Conservation (phyloP, 805 yeast species). For the Pichia scutulata region DNA sequence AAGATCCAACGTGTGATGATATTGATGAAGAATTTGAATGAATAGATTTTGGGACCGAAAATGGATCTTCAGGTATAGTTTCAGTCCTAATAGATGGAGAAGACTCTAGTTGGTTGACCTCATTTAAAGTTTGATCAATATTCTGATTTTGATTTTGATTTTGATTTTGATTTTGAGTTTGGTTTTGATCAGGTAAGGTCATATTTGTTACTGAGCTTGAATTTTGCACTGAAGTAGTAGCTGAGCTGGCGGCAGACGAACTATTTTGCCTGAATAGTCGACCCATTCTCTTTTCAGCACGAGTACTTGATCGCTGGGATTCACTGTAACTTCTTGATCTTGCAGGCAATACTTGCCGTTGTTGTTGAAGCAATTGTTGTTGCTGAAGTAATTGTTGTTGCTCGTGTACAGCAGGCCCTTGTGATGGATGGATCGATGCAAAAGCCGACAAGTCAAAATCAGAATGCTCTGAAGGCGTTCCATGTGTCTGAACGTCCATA, state of each 20-base stretch:
- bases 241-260: conserved; percentile 6
- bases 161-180: no score
- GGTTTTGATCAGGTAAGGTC: background rate
- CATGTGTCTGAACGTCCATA: background rate
- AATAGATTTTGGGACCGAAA: background rate
- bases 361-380: background rate
- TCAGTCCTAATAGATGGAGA: background rate
- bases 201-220: background rate
- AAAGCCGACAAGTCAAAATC: background rate
- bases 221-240: background rate
- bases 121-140: background rate
- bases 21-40: conserved; percentile 13
- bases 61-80: background rate
- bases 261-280: conserved; percentile 24
- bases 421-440: background rate
- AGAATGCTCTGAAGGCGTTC: background rate
- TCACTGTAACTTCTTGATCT: conserved; percentile 27
- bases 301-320: conserved; percentile 17
- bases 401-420: background rate
- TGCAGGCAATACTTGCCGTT: background rate
- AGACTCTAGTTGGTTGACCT: background rate
- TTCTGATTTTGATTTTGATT: background rate
- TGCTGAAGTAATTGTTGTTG: background rate
- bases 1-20: conserved; percentile 10
- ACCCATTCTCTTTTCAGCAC: conserved; percentile 31